Base-by-base conservation (phyloP, 257 asterid genomes). In the Solanum chiquidenum region DNA sequence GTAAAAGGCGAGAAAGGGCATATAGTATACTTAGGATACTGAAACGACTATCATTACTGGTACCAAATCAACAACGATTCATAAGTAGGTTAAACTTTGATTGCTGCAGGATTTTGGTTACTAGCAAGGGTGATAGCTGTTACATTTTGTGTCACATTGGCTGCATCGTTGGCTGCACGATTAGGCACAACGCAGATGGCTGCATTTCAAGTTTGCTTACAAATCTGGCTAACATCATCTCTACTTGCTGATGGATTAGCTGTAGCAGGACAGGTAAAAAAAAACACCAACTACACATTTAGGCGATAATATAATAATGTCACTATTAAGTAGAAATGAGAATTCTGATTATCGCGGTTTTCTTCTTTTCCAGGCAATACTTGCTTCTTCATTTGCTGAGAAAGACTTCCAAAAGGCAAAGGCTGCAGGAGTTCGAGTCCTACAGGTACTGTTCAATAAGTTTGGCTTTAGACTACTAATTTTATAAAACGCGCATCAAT, bases 221-320 rank as follows among this genome's bases (percentile, higher is more conserved):
- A 97, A 74, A 95, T 97, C 38, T 97, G 99, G 99, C 77, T 97
- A 91, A 93, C 98, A 23, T 95, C 99, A 20, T 97, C 99, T 2
- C 96, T 97, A 64, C 96, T 97, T 52, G 98, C 99, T 11, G 99
- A 97, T 93, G 99, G 99, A 14, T 90, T 97, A 62, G 99, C 99
- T 60, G 99, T 97, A 89, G 99, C 99, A 34, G 99, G 98, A 88
- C 99, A 97, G 99, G 99, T 95, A 88, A 74, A 52, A 9, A 0
- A 37, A 16, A 37, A n/a, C 46, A 12, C 62, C 37, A 49, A 33
- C 35, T 8, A 37, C 9, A 5, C 5, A 12, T 74, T 76, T 12
- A 76, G 46, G 46, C 46, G 9, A 40, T 40, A 40, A 40, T 40
- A 40, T 40, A 40, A 40, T 40, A 40, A 40, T 40, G 46, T 1